Evolutionary conservation across 805 yeast genomes (phyloP).

Genomic region (Cyberlindnera maritima): DNA sequence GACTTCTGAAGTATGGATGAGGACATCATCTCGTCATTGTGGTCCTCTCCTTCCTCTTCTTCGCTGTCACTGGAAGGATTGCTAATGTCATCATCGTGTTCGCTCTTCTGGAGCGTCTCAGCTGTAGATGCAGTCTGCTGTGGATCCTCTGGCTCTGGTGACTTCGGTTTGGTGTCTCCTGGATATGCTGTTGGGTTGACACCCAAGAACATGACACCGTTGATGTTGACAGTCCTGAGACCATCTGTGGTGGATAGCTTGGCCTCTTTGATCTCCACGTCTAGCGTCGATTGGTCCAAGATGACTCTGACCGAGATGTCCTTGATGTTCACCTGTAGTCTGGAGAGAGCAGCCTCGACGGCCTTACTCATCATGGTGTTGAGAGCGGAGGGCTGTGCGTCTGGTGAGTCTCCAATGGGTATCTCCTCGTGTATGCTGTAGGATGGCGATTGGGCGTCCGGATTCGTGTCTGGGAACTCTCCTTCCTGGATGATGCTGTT

Average conservation of each 20-base stretch:
- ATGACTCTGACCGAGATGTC: slow-evolving; percentile 48
- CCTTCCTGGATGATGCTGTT: slow-evolving; percentile 38
- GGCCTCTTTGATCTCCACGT: slow-evolving; percentile 32
- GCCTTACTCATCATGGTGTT: slow-evolving; percentile 61
- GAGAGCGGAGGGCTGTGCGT: slow-evolving; percentile 35
- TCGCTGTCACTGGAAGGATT: slow-evolving; percentile 18
- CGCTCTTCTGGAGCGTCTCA: background rate
- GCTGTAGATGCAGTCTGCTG: background rate
- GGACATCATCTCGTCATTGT: slow-evolving; percentile 30
- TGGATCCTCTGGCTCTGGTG: background rate
- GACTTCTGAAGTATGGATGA: slow-evolving; percentile 28
- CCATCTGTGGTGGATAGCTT: slow-evolving; percentile 44
- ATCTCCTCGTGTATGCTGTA: slow-evolving; percentile 10
- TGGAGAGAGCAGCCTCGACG: slow-evolving; percentile 63
- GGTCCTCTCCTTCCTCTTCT: slow-evolving; percentile 15
- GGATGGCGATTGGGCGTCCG: slow-evolving; percentile 11
- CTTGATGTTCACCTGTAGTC: slow-evolving; percentile 49
- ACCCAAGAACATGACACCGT: slow-evolving; percentile 39
- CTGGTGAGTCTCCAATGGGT: slow-evolving; percentile 19
- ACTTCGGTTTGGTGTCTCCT: slow-evolving; percentile 14
- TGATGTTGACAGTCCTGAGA: slow-evolving; percentile 37
- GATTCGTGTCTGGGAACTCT: slow-evolving; percentile 11
- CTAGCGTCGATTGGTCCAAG: slow-evolving; percentile 41
- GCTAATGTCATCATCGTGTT: slow-evolving; percentile 26
- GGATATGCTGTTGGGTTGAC: slow-evolving; percentile 37